Evolutionary conservation across 2,329 filamentous ascomycete genomes (phyloP).

Genomic region (Orbilia javanica): DNA sequence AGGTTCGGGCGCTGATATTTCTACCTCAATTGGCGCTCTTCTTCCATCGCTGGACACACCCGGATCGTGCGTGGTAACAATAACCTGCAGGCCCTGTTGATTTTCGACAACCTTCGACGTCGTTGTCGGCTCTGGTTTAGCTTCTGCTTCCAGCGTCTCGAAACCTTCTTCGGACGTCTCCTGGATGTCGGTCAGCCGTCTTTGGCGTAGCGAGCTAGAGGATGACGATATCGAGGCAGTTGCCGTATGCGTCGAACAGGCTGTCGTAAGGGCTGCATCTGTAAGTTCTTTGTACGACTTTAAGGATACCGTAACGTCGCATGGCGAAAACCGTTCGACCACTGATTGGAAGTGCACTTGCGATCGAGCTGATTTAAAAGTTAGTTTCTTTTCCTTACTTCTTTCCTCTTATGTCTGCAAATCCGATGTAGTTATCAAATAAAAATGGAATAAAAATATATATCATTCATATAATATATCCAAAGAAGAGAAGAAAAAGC

Average conservation of each 20-base stretch:
- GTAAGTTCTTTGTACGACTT: conserved; percentile 80
- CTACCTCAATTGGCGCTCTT: conserved; percentile 55
- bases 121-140: conserved; percentile 43
- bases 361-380: conserved; percentile 60
- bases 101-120: conserved; percentile 50
- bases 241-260: conserved; percentile 88
- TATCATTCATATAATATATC: neutral
- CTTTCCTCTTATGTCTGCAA: conserved; percentile 80
- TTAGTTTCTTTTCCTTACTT: conserved; percentile 82
- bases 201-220: conserved; percentile 80
- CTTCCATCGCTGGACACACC: conserved; percentile 59
- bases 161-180: conserved; percentile 86
- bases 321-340: conserved; percentile 81
- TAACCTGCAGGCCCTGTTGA: conserved; percentile 61
- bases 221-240: conserved; percentile 88
- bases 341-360: conserved; percentile 76
- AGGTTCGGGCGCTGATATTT: conserved; percentile 56
- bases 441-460: neutral
- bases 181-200: conserved; percentile 89
- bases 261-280: conserved; percentile 87
- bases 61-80: conserved; percentile 62
- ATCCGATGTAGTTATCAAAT: neutral
- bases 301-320: conserved; percentile 87
- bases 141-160: conserved; percentile 26
- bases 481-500: no score